Percentiles rank a stretch among this genome's conserved stretches.
phyloP scores from a whole-genome alignment of 352 stramenopile genomes.

The Peronospora destructor region DNA sequence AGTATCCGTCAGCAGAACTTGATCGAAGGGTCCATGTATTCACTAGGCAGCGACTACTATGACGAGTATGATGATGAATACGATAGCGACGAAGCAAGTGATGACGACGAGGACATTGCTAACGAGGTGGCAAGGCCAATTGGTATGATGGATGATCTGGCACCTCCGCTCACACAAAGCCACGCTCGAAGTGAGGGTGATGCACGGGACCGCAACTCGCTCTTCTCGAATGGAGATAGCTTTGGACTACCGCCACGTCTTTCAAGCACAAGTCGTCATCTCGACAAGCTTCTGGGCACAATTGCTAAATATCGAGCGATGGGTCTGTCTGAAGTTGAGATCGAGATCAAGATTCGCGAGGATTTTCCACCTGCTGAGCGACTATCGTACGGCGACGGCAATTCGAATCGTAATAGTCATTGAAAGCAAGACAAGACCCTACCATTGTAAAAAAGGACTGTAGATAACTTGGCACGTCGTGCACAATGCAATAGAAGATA shows the following conservation, averaged over 20 bases:
- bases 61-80: slow-evolving; percentile 44
- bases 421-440: slow-evolving; percentile 16
- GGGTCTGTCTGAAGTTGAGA: slow-evolving; percentile 55
- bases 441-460: slow-evolving; percentile 23
- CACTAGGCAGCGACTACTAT: slow-evolving; percentile 35
- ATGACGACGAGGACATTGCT: slow-evolving; percentile 65
- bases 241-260: slow-evolving; percentile 49
- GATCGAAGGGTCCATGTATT: slow-evolving; percentile 29
- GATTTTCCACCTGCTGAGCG: slow-evolving; percentile 55
- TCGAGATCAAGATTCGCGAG: slow-evolving; percentile 53
- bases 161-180: slow-evolving; percentile 26
- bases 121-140: slow-evolving; percentile 64
- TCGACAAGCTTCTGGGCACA: slow-evolving; percentile 51
- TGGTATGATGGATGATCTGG: slow-evolving; percentile 24
- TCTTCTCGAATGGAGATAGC: slow-evolving; percentile 48
- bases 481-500: slow-evolving; percentile 16
- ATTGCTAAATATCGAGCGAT: slow-evolving; percentile 59
- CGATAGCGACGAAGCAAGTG: slow-evolving; percentile 33
- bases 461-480: slow-evolving; percentile 23
- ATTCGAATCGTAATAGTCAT: slow-evolving; percentile 17
- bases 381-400: slow-evolving; percentile 19
- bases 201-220: slow-evolving; percentile 31
- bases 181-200: slow-evolving; percentile 23
- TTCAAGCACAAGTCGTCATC: slow-evolving; percentile 48
- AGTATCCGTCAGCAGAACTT: slow-evolving; percentile 15